phyloP scores from a whole-genome alignment of 306 rosid genomes.

The Trifolium repens region DNA sequence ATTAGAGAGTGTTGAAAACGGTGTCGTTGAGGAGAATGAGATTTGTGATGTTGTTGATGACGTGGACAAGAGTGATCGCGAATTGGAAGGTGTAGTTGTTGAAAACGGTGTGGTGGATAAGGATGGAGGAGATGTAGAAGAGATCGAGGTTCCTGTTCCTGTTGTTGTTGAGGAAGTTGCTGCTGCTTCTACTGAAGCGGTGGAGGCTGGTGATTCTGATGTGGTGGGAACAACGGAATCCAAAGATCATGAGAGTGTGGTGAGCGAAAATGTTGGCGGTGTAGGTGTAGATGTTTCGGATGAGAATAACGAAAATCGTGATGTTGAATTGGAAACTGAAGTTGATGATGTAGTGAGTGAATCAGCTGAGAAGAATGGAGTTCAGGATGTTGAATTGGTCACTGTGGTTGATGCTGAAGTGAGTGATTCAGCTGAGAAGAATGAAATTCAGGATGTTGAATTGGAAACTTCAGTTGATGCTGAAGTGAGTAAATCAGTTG shows the following conservation, averaged over 20 bases:
- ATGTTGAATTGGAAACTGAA: slow-evolving; percentile 6
- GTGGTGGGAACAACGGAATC: slow-evolving; percentile 31
- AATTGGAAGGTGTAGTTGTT: slow-evolving; percentile 26
- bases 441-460: background rate
- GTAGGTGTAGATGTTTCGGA: slow-evolving; percentile 24
- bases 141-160: background rate
- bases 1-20: background rate
- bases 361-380: background rate
- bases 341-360: background rate
- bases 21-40: slow-evolving; percentile 26
- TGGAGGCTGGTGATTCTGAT: slow-evolving; percentile 8
- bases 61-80: slow-evolving; percentile 26
- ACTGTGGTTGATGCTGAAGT: background rate
- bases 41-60: slow-evolving; percentile 18
- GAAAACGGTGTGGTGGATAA: slow-evolving; percentile 8
- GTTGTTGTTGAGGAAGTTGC: slow-evolving; percentile 25
- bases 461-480: background rate
- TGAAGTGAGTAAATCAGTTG: background rate
- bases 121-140: background rate
- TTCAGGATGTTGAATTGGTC: background rate
- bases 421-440: background rate
- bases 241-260: slow-evolving; percentile 1
- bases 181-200: slow-evolving; percentile 4
- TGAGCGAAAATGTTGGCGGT: background rate
- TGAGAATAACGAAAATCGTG: slow-evolving; percentile 8